Evolutionary conservation across 345 rosid species (phyloP).

Genomic region (Trapa bicornis): DNA sequence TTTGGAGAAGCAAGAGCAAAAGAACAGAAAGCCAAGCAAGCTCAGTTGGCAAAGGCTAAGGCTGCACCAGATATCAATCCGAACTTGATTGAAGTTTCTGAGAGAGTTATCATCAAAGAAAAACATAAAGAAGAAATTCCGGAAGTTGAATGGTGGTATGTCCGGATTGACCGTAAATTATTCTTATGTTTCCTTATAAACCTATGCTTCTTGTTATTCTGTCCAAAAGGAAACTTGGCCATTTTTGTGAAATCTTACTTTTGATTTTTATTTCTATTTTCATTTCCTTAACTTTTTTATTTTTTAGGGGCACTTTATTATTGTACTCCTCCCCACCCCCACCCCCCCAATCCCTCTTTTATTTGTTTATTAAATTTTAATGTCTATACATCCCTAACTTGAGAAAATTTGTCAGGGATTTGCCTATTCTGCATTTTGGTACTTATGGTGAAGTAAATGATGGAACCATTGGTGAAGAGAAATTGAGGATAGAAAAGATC

Average conservation of each 20-base stretch:
- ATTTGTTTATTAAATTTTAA: neutral
- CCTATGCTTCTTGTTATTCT: neutral
- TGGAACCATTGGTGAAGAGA: conserved; percentile 20
- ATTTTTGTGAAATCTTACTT: neutral
- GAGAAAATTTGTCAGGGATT: conserved; percentile 45
- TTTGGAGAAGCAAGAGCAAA: conserved; percentile 93
- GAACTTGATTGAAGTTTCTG: conserved; percentile 82
- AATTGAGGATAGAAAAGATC: conserved; percentile 62
- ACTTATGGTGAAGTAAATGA: conserved; percentile 47
- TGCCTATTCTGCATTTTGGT: conserved; percentile 36
- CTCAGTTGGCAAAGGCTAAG: conserved; percentile 77
- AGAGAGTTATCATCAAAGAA: conserved; percentile 63
- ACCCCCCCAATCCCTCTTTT: no score
- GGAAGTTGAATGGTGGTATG: conserved; percentile 97
- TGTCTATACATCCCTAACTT: neutral
- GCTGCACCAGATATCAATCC: conserved; percentile 78
- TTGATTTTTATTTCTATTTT: neutral
- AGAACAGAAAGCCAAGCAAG: conserved; percentile 86
- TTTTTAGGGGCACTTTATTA: no score
- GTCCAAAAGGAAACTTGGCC: neutral
- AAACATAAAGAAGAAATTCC: conserved; percentile 73
- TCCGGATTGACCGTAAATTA: neutral
- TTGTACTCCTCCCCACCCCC: neutral
- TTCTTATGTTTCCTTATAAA: neutral
- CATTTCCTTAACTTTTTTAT: neutral